Base-by-base conservation (phyloP, 2,329 filamentous ascomycete genomes). In the Ophiostoma ips region DNA sequence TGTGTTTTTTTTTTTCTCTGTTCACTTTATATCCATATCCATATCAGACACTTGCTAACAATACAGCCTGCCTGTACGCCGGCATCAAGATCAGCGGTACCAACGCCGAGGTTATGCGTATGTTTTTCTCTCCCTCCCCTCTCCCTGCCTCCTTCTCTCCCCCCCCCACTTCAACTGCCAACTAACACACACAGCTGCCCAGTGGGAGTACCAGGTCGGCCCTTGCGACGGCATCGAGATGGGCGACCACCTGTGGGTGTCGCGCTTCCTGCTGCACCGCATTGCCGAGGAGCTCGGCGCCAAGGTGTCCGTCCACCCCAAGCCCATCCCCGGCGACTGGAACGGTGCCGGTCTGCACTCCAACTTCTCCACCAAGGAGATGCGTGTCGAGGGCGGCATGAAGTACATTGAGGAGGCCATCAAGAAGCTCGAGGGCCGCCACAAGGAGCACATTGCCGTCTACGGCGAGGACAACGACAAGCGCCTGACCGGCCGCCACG, bases 191-290 rank as follows among this genome's bases (percentile, higher is more conserved):
- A 9, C 47, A 55, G 53, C 55, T 11, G 55, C 56, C 19, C 56
- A 57, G 51, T 57, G 56, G 56, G 56, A 57, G 53, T 58, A 57
- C 55, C 57, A 58, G 51, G 57, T 58, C 28, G 57, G 55, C 36
- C 55, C 55, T 6, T 58, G 56, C 53, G 43, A 50, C n/a, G 55
- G 56, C 40, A 58, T 58, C 16, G 56, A 57, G 52, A 58, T 96
- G 76, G 92, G 92, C 68, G 92, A 98, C 68, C 83, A 96, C 64
- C 87, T 98, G 62, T 96, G 90, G 92, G 75, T 95, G 62, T 85
- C 86, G 57, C 84, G 87, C 58, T 94, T 88, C 79, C 75, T 94
- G 61, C 84, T 94, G 58, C 78, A 53, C 56, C 56, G 56, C 30
- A 85, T 96, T 54, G 86, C 90, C 49, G 92, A 98, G 68, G 90